phyloP scores from a whole-genome alignment of 768 basidiomycete species.

The Hortiboletus flavorubellus region DNA sequence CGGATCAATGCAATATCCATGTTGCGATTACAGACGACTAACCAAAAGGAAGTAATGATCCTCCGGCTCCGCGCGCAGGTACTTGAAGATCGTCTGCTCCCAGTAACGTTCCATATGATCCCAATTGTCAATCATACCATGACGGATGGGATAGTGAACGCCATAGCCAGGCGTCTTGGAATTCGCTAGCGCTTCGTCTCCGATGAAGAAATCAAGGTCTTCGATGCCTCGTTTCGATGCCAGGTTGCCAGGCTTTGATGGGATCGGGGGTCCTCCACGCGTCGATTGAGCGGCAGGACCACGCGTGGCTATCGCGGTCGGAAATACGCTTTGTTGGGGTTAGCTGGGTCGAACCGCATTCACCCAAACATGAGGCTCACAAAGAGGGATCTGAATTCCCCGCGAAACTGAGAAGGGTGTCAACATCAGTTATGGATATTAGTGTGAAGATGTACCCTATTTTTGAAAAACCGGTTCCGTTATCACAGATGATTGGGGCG shows the following conservation, averaged over 20 bases:
- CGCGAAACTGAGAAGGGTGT: slow-evolving; percentile 64
- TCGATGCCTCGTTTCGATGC: slow-evolving; percentile 97
- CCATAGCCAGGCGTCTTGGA: slow-evolving; percentile 93
- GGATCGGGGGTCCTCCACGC: slow-evolving; percentile 72
- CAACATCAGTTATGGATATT: slow-evolving; percentile 4
- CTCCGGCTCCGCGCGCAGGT: slow-evolving; percentile 96
- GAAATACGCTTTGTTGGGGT: slow-evolving; percentile 70
- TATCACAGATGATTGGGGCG: slow-evolving; percentile 96
- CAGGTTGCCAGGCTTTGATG: slow-evolving; percentile 84
- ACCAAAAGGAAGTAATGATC: slow-evolving; percentile 98
- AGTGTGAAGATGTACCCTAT: slow-evolving; percentile 66
- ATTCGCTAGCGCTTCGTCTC: slow-evolving; percentile 95
- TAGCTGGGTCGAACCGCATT: slow-evolving; percentile 2
- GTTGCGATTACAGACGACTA: slow-evolving; percentile 31
- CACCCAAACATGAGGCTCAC: slow-evolving; percentile 43
- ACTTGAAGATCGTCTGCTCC: slow-evolving; percentile 99
- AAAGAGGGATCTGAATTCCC: slow-evolving; percentile 99
- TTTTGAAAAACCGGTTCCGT: slow-evolving; percentile 97
- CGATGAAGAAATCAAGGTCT: slow-evolving; percentile 99
- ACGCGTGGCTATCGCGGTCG: slow-evolving; percentile 90
- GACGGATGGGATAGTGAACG: slow-evolving; percentile 93
- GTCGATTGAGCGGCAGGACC: slow-evolving; percentile 59
- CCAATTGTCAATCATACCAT: slow-evolving; percentile 98
- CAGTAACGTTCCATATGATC: slow-evolving; percentile 99
- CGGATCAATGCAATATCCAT: not conserved